Base-by-base conservation (phyloP, 2,329 filamentous ascomycete species). In the Moelleriella libera region DNA sequence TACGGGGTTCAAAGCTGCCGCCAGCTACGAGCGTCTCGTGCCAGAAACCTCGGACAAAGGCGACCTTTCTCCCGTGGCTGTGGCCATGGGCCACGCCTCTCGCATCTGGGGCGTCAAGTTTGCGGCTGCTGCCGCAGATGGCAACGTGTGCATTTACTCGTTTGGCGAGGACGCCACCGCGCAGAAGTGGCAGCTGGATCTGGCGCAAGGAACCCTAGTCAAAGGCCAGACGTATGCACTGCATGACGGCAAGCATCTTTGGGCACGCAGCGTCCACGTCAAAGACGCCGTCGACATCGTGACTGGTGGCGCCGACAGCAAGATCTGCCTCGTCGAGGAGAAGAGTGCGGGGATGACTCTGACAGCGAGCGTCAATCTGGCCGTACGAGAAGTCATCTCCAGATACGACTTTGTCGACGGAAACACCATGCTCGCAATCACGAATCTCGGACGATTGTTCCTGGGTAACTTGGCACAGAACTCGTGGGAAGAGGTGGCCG, bases 101-200 rank as follows among this genome's bases (percentile, higher is more conserved):
- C 78, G 92, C 49, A 94, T 98, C 53, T 98, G 92, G 92, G 76
- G 80, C 43, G 79, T 95, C 7, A 74, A 76, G 47, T 92, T 96
- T 53, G 65, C 42, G 29, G 46, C 29, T 31, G 9, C 32, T 41
- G 34, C 46, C 6, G 43, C 21, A 14, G 54, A 57, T 30, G 48
- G 53, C 10, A 43, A 49, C 2, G 30, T 54, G 7, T 49, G 46
- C 2, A 57, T 94, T 1, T 72, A 87, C 41, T 94, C 90, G 0
- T 85, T 88, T 54, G 88, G 89, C 9, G 89, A 96, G 64, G 89
- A 96, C 63, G 78, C 83, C 7, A 85, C 84, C 5, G 76, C 78
- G 47, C 82, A 89, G 55, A 69, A 75, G 51, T 96, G 89, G 88
- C 68, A 34, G 9, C 32, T 50, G 47, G n/a, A 41, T 2, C n/a